Base-by-base conservation (phyloP, 2,329 filamentous ascomycete species). In the Akanthomyces dipterigenus region DNA sequence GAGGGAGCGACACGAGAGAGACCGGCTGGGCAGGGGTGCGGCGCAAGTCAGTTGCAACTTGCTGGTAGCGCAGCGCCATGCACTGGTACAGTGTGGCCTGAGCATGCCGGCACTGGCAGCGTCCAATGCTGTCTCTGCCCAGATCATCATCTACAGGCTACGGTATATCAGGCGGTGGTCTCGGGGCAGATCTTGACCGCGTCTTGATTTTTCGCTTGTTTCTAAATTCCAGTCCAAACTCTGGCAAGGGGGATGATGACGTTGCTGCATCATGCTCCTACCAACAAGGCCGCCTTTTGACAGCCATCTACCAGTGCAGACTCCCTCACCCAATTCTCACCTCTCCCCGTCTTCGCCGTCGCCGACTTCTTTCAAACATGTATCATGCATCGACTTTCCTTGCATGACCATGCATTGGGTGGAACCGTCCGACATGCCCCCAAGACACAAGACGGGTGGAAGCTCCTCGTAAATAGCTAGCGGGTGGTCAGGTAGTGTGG, bases 31-130 rank as follows among this genome's bases (percentile, higher is more conserved):
- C 42, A 45, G 55, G 43, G 55, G 53, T 55, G 34, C n/a, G 31
- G n/a, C 22, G 45, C 46, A 28, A 24, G 16, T 28, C 28, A 49
- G 55, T 46, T n/a, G 31, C 34, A 20, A 12, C 20, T n/a, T 34
- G 31, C 31, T 34, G 31, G 18, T n/a, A 42, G n/a, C 22, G 34
- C 48, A 31, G 48, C 26, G 31, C n/a, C n/a, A n/a, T n/a, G n/a
- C n/a, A n/a, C n/a, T n/a, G n/a, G n/a, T n/a, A n/a, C 31, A 50
- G 55, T 57, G 55, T 57, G 55, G 55, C 42, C 49, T 38, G 38
- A 12, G 36, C 24, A 28, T 55, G 51, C 28, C 24, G 3, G 5
- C 36, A 38, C n/a, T n/a, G n/a, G n/a, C n/a, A 38, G 36, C 14
- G 36, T 38, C 36, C 36, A 38, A 38, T 38, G 31, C 8, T 34